A percentile compares a stretch with the other conserved stretches of the same genome.
phyloP scores from a whole-genome alignment of 1,284 basidiomycete genomes.

The Polyporus tsugae region DNA sequence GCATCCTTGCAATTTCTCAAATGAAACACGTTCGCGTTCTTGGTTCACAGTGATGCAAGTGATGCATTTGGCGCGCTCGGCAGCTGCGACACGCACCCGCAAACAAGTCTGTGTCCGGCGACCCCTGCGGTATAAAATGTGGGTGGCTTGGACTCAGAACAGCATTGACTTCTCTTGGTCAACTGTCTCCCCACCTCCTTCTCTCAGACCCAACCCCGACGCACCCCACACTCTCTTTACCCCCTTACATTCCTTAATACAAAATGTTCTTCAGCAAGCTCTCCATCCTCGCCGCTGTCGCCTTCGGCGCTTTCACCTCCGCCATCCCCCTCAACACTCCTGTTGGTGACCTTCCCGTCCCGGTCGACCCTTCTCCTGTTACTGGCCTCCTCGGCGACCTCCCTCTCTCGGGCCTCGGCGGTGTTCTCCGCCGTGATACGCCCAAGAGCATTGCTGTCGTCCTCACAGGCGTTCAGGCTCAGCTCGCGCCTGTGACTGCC shows the following conservation, averaged over 20 bases:
- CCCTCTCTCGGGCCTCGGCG: conserved; percentile 16
- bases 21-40: conserved; percentile 26
- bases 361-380: conserved; percentile 10
- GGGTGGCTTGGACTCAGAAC: background rate
- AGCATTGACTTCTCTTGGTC: conserved; percentile 33
- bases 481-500: conserved; percentile 37
- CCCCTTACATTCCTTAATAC: conserved; percentile 24
- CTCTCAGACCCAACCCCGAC: conserved; percentile 47
- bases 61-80: conserved; percentile 1
- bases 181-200: conserved; percentile 21
- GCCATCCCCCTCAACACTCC: conserved; percentile 28
- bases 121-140: conserved; percentile 18
- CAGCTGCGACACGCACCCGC: background rate
- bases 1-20: conserved; percentile 10
- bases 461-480: conserved; percentile 32
- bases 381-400: conserved; percentile 21
- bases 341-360: conserved; percentile 23
- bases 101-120: background rate
- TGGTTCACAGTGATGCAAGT: conserved; percentile 13
- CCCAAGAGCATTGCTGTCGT: conserved; percentile 37
- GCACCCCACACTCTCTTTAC: conserved; percentile 34
- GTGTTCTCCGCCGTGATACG: conserved; percentile 29
- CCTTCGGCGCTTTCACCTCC: conserved; percentile 43
- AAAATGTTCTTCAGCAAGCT: conserved; percentile 54
- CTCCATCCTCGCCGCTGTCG: conserved; percentile 48